Evolutionary conservation across 305 asterid genomes (phyloP).

Genomic region (Rubia peregrina): DNA sequence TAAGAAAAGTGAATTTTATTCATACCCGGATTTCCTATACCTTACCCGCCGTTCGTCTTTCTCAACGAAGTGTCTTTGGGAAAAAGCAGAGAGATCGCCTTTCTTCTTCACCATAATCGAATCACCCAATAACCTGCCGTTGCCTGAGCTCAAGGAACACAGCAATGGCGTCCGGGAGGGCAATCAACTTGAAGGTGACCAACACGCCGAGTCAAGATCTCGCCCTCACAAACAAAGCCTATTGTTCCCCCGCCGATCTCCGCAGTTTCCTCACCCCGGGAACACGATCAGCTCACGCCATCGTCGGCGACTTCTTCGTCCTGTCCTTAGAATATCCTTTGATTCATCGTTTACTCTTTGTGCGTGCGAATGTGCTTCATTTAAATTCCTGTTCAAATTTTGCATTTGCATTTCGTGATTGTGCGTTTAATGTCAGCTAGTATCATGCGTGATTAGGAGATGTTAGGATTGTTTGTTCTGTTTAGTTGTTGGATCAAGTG

Average conservation of each 20-base stretch:
- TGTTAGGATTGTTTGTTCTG: background rate
- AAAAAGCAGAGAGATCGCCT: background rate
- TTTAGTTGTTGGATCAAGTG: background rate
- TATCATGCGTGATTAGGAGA: background rate
- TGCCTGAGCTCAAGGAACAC: background rate
- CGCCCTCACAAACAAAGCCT: slow-evolving; percentile 70
- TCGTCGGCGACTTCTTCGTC: slow-evolving; percentile 59
- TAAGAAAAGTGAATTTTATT: too few relatives aligned
- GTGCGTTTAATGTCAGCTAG: background rate
- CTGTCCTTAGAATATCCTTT: slow-evolving; percentile 86
- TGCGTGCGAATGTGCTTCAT: background rate
- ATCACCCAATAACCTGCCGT: background rate
- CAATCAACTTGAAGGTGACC: slow-evolving; percentile 60
- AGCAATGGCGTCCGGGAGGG: slow-evolving; percentile 42
- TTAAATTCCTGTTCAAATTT: background rate
- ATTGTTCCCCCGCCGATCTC: slow-evolving; percentile 65
- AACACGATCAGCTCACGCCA: slow-evolving; percentile 53
- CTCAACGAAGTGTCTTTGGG: background rate
- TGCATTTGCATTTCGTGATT: background rate
- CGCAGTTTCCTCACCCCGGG: slow-evolving; percentile 59
- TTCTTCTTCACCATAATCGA: background rate
- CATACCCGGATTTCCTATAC: background rate
- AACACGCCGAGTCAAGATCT: slow-evolving; percentile 80
- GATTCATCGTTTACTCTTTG: background rate
- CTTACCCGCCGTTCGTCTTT: background rate